Conservation (phyloP, 1,284 basidiomycete species). For the Rhodotorula sp. region DNA sequence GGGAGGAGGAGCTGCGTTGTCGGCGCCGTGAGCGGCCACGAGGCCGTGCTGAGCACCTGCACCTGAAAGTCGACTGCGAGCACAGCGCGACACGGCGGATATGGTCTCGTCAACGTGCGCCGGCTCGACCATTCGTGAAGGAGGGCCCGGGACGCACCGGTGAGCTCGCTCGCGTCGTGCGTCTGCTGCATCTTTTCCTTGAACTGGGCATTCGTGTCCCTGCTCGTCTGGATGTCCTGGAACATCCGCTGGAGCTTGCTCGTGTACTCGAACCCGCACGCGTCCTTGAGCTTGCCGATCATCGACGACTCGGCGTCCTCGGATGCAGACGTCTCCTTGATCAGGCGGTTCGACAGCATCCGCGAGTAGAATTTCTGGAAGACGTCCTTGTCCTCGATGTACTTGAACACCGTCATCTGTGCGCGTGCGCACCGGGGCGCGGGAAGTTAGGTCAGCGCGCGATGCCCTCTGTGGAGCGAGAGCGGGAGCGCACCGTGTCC, state of each 20-base stretch:
- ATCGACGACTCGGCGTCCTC: slow-evolving; percentile 97
- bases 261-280: slow-evolving; percentile 98
- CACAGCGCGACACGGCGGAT: no score
- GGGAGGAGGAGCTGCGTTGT: slow-evolving; percentile 85
- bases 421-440: neutral
- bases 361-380: slow-evolving; percentile 99
- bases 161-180: slow-evolving; percentile 63
- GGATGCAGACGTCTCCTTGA: slow-evolving; percentile 88
- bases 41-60: slow-evolving; percentile 92
- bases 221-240: slow-evolving; percentile 87
- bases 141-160: slow-evolving; percentile 44
- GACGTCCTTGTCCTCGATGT: slow-evolving; percentile 98
- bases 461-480: neutral
- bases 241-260: slow-evolving; percentile 99
- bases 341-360: slow-evolving; percentile 91
- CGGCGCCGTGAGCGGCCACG: slow-evolving; percentile 84
- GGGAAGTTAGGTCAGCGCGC: neutral
- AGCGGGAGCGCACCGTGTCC: slow-evolving; percentile 69
- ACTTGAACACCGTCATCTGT: slow-evolving; percentile 98
- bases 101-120: no score
- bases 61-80: slow-evolving; percentile 76
- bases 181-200: slow-evolving; percentile 89
- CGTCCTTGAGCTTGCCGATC: slow-evolving; percentile 98
- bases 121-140: no score
- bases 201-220: slow-evolving; percentile 95